These are phyloP conservation scores for Lactarius hatsudake DNA, from an alignment of 768 basidiomycete species.

Conservation along the genomic window DNA sequence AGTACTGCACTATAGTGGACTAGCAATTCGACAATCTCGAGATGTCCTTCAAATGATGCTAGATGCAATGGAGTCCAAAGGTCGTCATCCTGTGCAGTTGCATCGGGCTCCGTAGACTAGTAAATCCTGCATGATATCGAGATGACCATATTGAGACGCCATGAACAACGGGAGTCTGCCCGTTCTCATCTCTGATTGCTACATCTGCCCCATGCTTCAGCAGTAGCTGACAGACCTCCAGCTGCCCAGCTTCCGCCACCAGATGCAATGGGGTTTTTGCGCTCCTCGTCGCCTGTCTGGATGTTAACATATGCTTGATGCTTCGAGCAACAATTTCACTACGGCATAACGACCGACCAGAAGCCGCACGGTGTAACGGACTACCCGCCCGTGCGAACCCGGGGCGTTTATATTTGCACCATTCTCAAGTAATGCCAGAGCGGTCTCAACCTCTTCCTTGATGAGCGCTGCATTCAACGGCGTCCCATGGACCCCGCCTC, in stretches of 20 bases:
- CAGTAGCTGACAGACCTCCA: neutral
- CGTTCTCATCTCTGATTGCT: neutral
- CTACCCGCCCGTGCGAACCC: neutral
- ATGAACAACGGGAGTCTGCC: neutral
- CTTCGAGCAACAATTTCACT: neutral
- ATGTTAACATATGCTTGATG: neutral
- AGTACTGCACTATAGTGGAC: neutral
- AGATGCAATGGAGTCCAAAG: neutral
- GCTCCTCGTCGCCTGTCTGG: neutral
- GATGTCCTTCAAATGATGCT: neutral
- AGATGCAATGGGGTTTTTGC: neutral
- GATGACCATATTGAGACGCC: neutral
- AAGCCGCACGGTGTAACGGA: neutral
- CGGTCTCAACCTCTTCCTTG: neutral
- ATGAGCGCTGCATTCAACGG: neutral
- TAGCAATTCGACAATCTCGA: neutral
- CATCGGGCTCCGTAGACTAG: neutral
- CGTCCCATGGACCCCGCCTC: neutral
- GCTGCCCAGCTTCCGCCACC: neutral
- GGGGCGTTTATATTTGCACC: neutral
- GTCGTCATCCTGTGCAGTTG: neutral
- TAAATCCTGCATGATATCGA: neutral
- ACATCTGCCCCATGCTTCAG: neutral
- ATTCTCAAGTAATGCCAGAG: neutral
- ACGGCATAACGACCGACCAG: neutral